phyloP scores from a whole-genome alignment of 2,329 filamentous ascomycete species.

The Fusarium fracticaudum region DNA sequence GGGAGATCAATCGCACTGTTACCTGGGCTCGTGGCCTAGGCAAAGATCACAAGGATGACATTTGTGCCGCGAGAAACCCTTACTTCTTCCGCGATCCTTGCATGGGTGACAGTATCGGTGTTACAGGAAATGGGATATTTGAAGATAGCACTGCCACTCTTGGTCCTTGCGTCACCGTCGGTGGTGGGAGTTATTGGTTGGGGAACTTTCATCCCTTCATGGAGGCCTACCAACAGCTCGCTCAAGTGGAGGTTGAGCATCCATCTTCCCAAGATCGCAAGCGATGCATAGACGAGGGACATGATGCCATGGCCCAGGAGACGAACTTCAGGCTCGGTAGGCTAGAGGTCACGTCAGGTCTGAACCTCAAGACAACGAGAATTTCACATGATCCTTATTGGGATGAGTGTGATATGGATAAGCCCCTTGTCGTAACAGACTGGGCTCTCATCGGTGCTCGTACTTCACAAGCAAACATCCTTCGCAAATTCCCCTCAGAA shows the following conservation, averaged over 20 bases:
- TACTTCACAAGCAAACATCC: constrained; percentile 51
- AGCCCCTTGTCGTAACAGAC: constrained; percentile 55
- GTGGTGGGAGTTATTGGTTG: constrained; percentile 53
- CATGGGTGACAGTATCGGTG: constrained; percentile 58
- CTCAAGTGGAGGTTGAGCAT: constrained; percentile 49
- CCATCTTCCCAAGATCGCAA: constrained; percentile 54
- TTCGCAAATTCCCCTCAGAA: constrained; percentile 53
- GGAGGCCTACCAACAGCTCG: constrained; percentile 46
- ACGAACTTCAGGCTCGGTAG: constrained; percentile 48
- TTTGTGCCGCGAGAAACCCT: constrained; percentile 54
- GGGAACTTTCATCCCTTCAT: constrained; percentile 57
- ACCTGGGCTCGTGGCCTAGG: constrained; percentile 54
- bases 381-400: constrained; percentile 57
- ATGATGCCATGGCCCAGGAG: constrained; percentile 49
- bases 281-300: constrained; percentile 47
- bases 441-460: constrained; percentile 54
- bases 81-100: constrained; percentile 54
- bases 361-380: constrained; percentile 54
- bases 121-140: constrained; percentile 42
- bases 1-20: constrained; percentile 47
- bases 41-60: constrained; percentile 51
- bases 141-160: constrained; percentile 54
- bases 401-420: constrained; percentile 53
- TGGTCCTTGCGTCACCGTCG: constrained; percentile 52
- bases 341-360: constrained; percentile 53